Evolutionary conservation across 2,329 filamentous ascomycete genomes (phyloP).

Genomic region (Aspergillus flavus): DNA sequence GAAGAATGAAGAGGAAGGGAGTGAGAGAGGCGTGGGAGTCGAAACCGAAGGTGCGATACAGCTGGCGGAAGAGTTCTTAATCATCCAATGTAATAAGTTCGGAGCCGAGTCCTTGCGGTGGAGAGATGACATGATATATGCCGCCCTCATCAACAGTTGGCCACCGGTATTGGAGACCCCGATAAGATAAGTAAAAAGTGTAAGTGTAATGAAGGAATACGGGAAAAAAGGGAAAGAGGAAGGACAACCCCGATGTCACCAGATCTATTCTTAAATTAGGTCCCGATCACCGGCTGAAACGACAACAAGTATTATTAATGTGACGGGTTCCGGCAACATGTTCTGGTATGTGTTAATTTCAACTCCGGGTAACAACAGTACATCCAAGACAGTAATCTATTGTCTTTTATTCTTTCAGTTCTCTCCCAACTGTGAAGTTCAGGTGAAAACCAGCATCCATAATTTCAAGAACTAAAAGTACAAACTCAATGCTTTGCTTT

Average conservation of each 20-base stretch:
- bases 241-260: background rate
- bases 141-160: constrained; percentile 7
- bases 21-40: constrained; percentile 7
- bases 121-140: constrained; percentile 21
- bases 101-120: constrained; percentile 19
- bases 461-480: constrained; percentile 10
- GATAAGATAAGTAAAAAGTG: background rate
- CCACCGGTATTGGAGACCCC: constrained; percentile 2
- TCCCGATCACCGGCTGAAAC: background rate
- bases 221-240: background rate
- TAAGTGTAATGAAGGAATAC: background rate
- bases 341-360: background rate
- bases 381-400: constrained; percentile 1
- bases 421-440: background rate
- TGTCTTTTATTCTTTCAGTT: constrained; percentile 8
- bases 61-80: background rate
- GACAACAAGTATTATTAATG: background rate
- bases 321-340: background rate
- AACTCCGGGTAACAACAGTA: background rate
- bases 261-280: background rate
- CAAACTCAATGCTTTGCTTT: constrained; percentile 12
- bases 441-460: constrained; percentile 2
- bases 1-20: constrained; percentile 5
- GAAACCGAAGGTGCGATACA: background rate
- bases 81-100: constrained; percentile 3